Evolutionary conservation across 768 basidiomycete genomes (phyloP), one percentile per base, ranked within the genome.

Genomic region (Exsudoporus frostii): DNA sequence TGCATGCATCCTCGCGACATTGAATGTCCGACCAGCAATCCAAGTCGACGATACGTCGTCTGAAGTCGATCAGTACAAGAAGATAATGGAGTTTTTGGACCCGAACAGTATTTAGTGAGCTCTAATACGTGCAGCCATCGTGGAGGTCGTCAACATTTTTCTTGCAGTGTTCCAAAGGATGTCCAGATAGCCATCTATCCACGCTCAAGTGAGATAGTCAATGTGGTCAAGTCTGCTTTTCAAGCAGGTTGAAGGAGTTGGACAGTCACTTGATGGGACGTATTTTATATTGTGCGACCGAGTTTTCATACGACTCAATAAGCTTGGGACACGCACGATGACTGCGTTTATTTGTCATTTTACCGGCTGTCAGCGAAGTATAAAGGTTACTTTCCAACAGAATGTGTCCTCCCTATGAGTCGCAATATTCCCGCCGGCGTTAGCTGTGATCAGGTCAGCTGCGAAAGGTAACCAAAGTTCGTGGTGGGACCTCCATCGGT

Each of bases 31-130:
- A 36, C 50, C 33, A 15, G 42, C 50, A 29, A 44, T 51, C 7
- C 48, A 32, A 11, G 41, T 22, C 7, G 29, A 41, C 39, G 42
- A 25, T 25, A 17, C 14, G 14, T 36, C 14, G 14, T 36, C 34
- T 6, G 11, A 37, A 15, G 25, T 20, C 22, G 33, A 51, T 20
- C 50, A 37, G 25, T 19, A 44, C 9, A 19, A 43, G 25, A 44
- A 43, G 25, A 44, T 51, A 34, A 51, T 51, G 50, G 42, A 43
- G 19, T 44, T 51, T 37, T 44, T 51, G 37, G 50, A 51, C 25
- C 50, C 50, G 14, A 51, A 51, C 33, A 51, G 50, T 17, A 51
- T 51, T 19, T 51, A 51, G 49, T 50, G 27, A 50, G 49, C 34
- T n/a, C 7, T 19, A 1, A 40, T 29, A 44, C 15, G 45, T 17